Percentiles rank a stretch among this genome's conserved stretches.
These are phyloP conservation scores for Pachysandra terminalis DNA, from an alignment of 164 flowering plant species.

Conservation along the genomic window DNA sequence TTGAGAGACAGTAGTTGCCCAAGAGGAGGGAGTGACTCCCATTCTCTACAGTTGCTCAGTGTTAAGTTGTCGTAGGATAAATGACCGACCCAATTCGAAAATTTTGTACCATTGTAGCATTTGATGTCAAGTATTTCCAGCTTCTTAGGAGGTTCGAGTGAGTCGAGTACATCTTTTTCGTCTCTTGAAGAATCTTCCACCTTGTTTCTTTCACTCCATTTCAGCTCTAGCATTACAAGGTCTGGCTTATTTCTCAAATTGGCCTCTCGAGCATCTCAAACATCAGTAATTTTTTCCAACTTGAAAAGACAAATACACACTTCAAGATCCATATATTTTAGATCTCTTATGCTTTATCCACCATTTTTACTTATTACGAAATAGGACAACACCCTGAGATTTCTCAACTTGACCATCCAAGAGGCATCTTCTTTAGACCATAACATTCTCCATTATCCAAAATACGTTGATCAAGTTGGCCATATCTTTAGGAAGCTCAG, in stretches of 20 bases:
- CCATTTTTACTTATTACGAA: slow-evolving; percentile 16
- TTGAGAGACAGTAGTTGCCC: slow-evolving; percentile 29
- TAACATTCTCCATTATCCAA: slow-evolving; percentile 8
- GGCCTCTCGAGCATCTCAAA: slow-evolving; percentile 6
- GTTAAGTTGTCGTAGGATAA: slow-evolving; percentile 11
- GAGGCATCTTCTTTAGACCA: slow-evolving; percentile 9
- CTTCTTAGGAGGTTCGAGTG: slow-evolving; percentile 22
- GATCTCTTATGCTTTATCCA: too few relatives aligned
- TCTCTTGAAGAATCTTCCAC: background rate
- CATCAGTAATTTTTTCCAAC: slow-evolving; percentile 14
- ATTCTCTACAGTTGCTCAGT: slow-evolving; percentile 6
- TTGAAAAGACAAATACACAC: too few relatives aligned
- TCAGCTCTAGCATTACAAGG: slow-evolving; percentile 12
- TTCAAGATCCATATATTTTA: too few relatives aligned
- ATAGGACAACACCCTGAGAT: slow-evolving; percentile 14
- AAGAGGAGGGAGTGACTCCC: slow-evolving; percentile 22
- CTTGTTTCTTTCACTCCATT: slow-evolving; percentile 14
- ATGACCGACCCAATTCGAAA: slow-evolving; percentile 32
- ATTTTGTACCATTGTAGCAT: slow-evolving; percentile 17
- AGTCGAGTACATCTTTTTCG: slow-evolving; percentile 18
- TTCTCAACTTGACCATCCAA: slow-evolving; percentile 14
- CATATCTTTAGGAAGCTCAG: slow-evolving; percentile 17
- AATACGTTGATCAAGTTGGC: slow-evolving; percentile 16
- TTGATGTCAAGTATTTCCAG: slow-evolving; percentile 8
- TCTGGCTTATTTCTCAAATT: slow-evolving; percentile 14